Evolutionary conservation across 257 asterid genomes (phyloP).

Genomic region (Ehretia macrophylla): DNA sequence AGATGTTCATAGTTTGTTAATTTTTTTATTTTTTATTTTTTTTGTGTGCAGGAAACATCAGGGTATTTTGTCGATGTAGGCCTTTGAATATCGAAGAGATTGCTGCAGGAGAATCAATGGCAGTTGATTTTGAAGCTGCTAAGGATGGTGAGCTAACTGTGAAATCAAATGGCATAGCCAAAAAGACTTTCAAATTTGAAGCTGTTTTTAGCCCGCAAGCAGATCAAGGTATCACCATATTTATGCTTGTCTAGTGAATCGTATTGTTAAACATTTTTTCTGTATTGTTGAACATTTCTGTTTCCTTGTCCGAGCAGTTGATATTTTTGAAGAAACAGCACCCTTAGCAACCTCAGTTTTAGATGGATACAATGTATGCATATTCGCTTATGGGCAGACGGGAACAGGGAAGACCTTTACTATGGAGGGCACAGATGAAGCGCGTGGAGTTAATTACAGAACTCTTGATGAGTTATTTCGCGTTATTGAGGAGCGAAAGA

Average conservation of each 20-base stretch:
- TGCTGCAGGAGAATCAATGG: slow-evolving; percentile 56
- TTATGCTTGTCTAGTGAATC: background rate
- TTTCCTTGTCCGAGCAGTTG: slow-evolving; percentile 43
- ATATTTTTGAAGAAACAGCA: slow-evolving; percentile 84
- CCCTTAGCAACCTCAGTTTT: slow-evolving; percentile 86
- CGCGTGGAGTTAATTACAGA: slow-evolving; percentile 92
- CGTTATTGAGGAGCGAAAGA: slow-evolving; percentile 74
- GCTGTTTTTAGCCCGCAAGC: slow-evolving; percentile 81
- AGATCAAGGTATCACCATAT: slow-evolving; percentile 52
- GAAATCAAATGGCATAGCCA: slow-evolving; percentile 60
- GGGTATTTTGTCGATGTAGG: slow-evolving; percentile 97
- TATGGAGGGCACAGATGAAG: slow-evolving; percentile 87
- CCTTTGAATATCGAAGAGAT: slow-evolving; percentile 75
- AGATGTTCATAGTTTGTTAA: slow-evolving; percentile 15
- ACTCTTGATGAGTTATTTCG: slow-evolving; percentile 77
- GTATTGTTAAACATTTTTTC: background rate
- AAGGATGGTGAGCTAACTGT: slow-evolving; percentile 80
- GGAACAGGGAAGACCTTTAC: slow-evolving; percentile 98
- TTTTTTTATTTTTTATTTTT: slow-evolving; percentile 7
- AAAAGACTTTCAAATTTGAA: slow-evolving; percentile 72
- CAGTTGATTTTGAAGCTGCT: slow-evolving; percentile 77
- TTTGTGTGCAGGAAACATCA: slow-evolving; percentile 84
- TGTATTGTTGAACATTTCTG: slow-evolving; percentile 3
- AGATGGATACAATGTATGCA: slow-evolving; percentile 88
- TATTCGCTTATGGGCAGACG: slow-evolving; percentile 97